Percentiles rank a stretch among this genome's conserved stretches.
These are phyloP conservation scores for Penicillium egyptiacum DNA, from an alignment of 495 filamentous ascomycete genomes.

Conservation along the genomic window DNA sequence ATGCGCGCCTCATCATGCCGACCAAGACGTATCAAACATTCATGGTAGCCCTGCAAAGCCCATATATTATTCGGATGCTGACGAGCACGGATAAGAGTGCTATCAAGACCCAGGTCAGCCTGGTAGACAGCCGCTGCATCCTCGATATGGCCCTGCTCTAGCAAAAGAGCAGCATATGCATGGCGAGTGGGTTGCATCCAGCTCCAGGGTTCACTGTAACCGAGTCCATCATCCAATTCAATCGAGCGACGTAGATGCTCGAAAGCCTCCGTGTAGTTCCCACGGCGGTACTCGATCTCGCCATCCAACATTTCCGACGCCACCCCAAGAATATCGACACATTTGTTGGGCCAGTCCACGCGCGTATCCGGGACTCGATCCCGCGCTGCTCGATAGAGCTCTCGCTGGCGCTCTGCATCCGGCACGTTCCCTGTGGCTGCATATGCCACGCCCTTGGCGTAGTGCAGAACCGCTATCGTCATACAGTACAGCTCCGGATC, in stretches of 20 bases:
- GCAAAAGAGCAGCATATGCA: constrained; percentile 61
- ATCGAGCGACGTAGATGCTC: constrained; percentile 52
- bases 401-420: constrained; percentile 44
- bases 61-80: constrained; percentile 68
- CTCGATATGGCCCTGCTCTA: constrained; percentile 59
- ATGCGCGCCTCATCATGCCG: constrained; percentile 49
- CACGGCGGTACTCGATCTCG: constrained; percentile 62
- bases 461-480: constrained; percentile 59
- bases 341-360: constrained; percentile 63
- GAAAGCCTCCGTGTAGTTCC: constrained; percentile 55
- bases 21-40: constrained; percentile 58
- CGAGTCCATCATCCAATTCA: constrained; percentile 53
- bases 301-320: constrained; percentile 64
- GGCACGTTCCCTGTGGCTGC: constrained; percentile 52
- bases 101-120: constrained; percentile 60
- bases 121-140: constrained; percentile 57
- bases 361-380: constrained; percentile 43
- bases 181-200: constrained; percentile 71
- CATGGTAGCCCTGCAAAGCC: constrained; percentile 65
- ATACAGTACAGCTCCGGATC: constrained; percentile 57
- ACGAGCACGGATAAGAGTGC: constrained; percentile 54
- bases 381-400: constrained; percentile 45
- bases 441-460: constrained; percentile 60
- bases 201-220: constrained; percentile 67
- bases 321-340: constrained; percentile 54